These are phyloP conservation scores for Telopea speciosissima DNA, from an alignment of 177 flowering plant genomes.

Conservation along the genomic window DNA sequence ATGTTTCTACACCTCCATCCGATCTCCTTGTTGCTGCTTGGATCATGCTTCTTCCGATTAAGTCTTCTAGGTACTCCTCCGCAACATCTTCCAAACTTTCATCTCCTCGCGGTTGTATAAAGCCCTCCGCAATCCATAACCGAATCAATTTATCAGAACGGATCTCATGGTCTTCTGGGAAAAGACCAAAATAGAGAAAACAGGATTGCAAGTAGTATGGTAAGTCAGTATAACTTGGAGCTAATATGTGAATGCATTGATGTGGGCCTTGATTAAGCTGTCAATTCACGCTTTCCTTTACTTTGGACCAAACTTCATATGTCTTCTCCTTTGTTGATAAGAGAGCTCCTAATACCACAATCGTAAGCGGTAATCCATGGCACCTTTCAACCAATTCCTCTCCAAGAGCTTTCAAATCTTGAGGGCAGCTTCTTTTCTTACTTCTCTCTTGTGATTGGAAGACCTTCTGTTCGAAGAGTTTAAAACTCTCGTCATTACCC, in stretches of 20 bases:
- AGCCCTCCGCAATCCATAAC: neutral
- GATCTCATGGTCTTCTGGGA: neutral
- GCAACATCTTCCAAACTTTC: no score
- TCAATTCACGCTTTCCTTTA: neutral
- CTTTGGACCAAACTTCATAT: neutral
- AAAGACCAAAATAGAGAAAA: no score
- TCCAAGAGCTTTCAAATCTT: neutral
- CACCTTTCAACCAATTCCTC: neutral
- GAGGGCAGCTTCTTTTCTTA: neutral
- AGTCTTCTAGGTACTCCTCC: no score
- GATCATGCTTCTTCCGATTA: no score
- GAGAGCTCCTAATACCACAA: conserved; percentile 3
- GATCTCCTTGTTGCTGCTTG: no score
- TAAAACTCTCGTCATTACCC: neutral
- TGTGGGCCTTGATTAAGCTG: conserved; percentile 1
- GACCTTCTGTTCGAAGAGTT: neutral
- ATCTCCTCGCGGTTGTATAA: no score
- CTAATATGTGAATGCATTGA: neutral
- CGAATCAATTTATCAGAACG: neutral
- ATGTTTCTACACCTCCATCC: no score
- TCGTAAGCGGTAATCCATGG: neutral
- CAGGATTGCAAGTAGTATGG: no score
- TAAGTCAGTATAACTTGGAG: neutral
- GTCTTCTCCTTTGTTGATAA: conserved; percentile 2
- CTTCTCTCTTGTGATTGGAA: no score